These are phyloP conservation scores for Colletotrichum coccodes DNA, from an alignment of 2,329 filamentous ascomycete genomes.

Conservation along the genomic window DNA sequence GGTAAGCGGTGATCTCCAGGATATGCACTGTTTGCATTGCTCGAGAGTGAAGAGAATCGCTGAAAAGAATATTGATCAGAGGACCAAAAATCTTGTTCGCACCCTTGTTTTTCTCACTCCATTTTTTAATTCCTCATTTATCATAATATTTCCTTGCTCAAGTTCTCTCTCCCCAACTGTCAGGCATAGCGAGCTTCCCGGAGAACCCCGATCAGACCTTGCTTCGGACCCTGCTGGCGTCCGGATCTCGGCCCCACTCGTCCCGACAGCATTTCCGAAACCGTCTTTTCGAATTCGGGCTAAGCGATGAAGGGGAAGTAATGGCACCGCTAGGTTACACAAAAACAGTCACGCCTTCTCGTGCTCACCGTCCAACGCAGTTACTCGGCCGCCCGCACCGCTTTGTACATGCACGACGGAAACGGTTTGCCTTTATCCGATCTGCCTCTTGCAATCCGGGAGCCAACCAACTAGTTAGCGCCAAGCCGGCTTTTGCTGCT, in stretches of 20 bases:
- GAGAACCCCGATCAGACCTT: background rate
- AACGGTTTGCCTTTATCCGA: slow-evolving; percentile 8
- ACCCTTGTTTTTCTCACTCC: too few relatives aligned
- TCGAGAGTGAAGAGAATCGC: too few relatives aligned
- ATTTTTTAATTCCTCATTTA: too few relatives aligned
- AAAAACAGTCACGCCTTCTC: background rate
- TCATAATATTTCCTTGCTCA: background rate
- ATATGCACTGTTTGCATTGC: too few relatives aligned
- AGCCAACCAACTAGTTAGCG: background rate
- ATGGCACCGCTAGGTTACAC: background rate
- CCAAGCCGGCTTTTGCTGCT: background rate
- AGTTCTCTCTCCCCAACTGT: background rate
- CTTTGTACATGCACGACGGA: slow-evolving; percentile 10
- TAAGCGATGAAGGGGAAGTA: background rate
- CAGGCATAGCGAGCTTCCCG: background rate
- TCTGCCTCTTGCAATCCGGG: background rate
- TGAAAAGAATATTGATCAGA: too few relatives aligned
- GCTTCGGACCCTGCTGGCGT: background rate
- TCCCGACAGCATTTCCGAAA: background rate
- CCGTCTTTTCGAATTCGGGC: background rate
- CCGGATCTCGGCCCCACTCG: background rate
- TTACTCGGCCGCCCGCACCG: background rate
- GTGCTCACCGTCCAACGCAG: background rate
- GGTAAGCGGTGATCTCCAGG: too few relatives aligned
- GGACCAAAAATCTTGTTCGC: too few relatives aligned